Conservation (phyloP, 108 stramenopile genomes). For the Discostella stelligeroides region DNA sequence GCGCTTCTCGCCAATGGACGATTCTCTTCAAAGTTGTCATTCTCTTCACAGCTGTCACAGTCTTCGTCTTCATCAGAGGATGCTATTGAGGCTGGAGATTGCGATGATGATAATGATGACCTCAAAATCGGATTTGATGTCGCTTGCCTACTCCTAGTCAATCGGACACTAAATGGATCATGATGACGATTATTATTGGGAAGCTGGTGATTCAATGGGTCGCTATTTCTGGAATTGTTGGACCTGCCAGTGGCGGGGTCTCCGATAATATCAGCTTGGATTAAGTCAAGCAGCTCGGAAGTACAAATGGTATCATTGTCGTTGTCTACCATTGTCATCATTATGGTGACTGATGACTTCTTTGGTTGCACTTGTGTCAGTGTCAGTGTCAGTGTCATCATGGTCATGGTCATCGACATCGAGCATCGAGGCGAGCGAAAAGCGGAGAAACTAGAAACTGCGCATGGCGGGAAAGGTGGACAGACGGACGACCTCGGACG, state of each 20-base stretch:
- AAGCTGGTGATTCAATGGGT: neutral
- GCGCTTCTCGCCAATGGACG: neutral
- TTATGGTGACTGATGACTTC: too few species aligned
- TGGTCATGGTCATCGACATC: neutral
- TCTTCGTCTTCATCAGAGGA: slow-evolving; percentile 1
- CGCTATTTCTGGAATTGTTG: neutral
- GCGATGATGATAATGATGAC: too few species aligned
- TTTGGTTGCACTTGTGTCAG: too few species aligned
- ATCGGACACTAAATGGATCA: too few species aligned
- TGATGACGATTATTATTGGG: too few species aligned
- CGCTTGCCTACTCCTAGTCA: too few species aligned
- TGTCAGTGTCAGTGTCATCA: neutral
- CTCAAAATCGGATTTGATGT: too few species aligned
- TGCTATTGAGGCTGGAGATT: too few species aligned
- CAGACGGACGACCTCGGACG: too few species aligned
- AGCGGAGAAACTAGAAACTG: too few species aligned
- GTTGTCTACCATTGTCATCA: slow-evolving; percentile 18
- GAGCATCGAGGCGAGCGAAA: too few species aligned
- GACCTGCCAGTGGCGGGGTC: neutral
- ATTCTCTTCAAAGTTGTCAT: neutral
- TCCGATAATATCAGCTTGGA: slow-evolving; percentile 29
- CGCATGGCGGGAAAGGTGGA: too few species aligned
- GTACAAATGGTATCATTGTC: slow-evolving; percentile 34
- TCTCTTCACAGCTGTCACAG: neutral
- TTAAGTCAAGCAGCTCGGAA: slow-evolving; percentile 37